Base-by-base conservation (phyloP, 768 basidiomycete species). In the Trametopsis cervina region DNA sequence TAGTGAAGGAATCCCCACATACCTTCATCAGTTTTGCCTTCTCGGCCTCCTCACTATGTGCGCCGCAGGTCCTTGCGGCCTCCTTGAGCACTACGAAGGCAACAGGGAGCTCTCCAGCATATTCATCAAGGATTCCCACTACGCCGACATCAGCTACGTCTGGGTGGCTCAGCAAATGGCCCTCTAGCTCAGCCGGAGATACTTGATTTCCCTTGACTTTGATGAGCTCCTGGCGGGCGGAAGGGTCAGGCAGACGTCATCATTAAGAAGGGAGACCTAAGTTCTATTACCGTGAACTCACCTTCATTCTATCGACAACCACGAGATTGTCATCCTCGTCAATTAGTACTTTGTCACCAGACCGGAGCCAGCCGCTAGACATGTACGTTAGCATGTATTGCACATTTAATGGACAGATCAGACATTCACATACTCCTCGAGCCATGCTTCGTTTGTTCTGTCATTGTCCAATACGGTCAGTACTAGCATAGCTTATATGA, bases 221-320 rank as follows among this genome's bases (percentile, higher is more conserved):
- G 62, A 85, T 68, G 44, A 84, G 79, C 70, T 86, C 84, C 74
- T 57, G 29, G 33, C 24, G 26, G 12, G n/a, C n/a, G n/a, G n/a
- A n/a, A n/a, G n/a, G n/a, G n/a, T n/a, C n/a, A n/a, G n/a, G n/a
- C n/a, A n/a, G n/a, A n/a, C n/a, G n/a, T 33, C 11, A 39, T 7
- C 25, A 13, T 29, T 17, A 2, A 36, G 20, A 6, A 53, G 7
- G 56, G 26, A 12, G 4, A 13, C 23, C 4, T 27, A 12, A 38
- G 17, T 38, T 17, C 10, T 21, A 18, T 13, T 25, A 2, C 2
- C 21, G 35, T 21, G 1, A 41, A 18, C 53, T 17, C 54, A 81
- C 83, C 74, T 87, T 89, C 47, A 86, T 60, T 23, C 85, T 76
- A 62, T 87, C 86, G 17, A 86, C 75, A 22, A 88, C 67, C 55